Evolutionary conservation across 1,139 yeast species (phyloP).

Genomic region (Nakaseomyces nivariensis): DNA sequence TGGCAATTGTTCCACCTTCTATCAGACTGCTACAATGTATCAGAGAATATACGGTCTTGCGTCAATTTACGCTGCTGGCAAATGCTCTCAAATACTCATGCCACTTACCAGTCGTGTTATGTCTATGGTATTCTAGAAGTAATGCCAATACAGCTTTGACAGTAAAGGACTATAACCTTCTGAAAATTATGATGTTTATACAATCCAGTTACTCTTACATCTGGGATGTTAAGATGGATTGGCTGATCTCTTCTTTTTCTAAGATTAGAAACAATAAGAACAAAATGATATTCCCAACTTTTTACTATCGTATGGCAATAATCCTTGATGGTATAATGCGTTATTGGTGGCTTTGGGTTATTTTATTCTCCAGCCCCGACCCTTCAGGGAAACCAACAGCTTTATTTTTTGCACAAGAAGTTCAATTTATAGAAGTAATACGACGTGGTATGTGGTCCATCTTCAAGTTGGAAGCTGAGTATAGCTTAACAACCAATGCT

Average conservation of each 20-base stretch:
- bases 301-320: constrained; percentile 46
- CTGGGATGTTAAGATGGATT: constrained; percentile 87
- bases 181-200: constrained; percentile 27
- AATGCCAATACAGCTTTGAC: constrained; percentile 8
- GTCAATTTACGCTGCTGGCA: constrained; percentile 45
- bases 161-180: constrained; percentile 8
- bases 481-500: constrained; percentile 13
- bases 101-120: constrained; percentile 52
- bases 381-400: background rate
- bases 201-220: constrained; percentile 70
- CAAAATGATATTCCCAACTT: constrained; percentile 26
- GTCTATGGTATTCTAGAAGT: constrained; percentile 25
- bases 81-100: constrained; percentile 69
- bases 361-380: constrained; percentile 7
- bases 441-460: constrained; percentile 89
- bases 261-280: constrained; percentile 21
- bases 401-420: constrained; percentile 41
- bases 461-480: constrained; percentile 74
- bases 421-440: constrained; percentile 64
- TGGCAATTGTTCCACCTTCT: constrained; percentile 50
- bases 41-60: constrained; percentile 48
- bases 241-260: constrained; percentile 59
- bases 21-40: constrained; percentile 77
- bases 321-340: constrained; percentile 52
- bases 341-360: constrained; percentile 64